Percentiles rank a stretch among this genome's conserved stretches.
Evolutionary conservation across 768 basidiomycete genomes (phyloP).

Genomic region (Rhodotorula graminis): DNA sequence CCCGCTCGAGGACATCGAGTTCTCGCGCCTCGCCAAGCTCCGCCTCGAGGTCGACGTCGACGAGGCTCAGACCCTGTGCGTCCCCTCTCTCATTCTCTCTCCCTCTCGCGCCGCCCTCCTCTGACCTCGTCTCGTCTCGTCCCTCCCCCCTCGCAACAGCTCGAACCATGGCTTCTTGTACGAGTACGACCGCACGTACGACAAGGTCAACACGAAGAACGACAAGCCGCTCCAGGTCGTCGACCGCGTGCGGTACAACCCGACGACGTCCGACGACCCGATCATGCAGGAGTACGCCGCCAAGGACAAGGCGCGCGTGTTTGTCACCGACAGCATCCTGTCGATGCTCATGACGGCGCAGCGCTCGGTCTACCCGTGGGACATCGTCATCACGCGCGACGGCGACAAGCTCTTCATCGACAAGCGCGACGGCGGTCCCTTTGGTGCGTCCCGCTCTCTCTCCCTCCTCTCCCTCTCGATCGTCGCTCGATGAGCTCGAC

Average conservation of each 20-base stretch:
- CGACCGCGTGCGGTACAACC: slow-evolving; percentile 94
- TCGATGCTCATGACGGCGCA: slow-evolving; percentile 93
- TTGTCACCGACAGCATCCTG: slow-evolving; percentile 91
- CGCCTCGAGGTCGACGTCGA: slow-evolving; percentile 75
- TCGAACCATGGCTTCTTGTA: slow-evolving; percentile 84
- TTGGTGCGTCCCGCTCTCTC: slow-evolving; percentile 44
- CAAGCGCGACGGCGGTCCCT: slow-evolving; percentile 88
- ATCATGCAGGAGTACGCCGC: slow-evolving; percentile 86
- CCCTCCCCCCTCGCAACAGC: slow-evolving; percentile 63
- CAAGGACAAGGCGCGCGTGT: slow-evolving; percentile 76
- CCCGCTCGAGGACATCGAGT: slow-evolving; percentile 97
- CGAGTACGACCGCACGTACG: slow-evolving; percentile 88
- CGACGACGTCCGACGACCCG: slow-evolving; percentile 95
- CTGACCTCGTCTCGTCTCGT: slow-evolving; percentile 46
- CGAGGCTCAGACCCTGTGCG: slow-evolving; percentile 84
- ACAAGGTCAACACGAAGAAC: slow-evolving; percentile 88
- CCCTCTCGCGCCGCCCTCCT: not conserved
- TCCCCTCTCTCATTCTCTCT: slow-evolving; percentile 16
- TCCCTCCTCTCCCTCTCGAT: too few species aligned
- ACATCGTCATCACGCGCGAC: slow-evolving; percentile 89
- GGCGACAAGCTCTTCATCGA: slow-evolving; percentile 92
- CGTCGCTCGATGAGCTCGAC: not conserved
- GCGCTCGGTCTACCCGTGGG: slow-evolving; percentile 96
- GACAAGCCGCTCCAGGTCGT: slow-evolving; percentile 85
- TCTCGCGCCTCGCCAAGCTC: slow-evolving; percentile 82